Base-by-base conservation (phyloP, 495 filamentous ascomycete genomes). In the Xylaria flabelliformis region DNA sequence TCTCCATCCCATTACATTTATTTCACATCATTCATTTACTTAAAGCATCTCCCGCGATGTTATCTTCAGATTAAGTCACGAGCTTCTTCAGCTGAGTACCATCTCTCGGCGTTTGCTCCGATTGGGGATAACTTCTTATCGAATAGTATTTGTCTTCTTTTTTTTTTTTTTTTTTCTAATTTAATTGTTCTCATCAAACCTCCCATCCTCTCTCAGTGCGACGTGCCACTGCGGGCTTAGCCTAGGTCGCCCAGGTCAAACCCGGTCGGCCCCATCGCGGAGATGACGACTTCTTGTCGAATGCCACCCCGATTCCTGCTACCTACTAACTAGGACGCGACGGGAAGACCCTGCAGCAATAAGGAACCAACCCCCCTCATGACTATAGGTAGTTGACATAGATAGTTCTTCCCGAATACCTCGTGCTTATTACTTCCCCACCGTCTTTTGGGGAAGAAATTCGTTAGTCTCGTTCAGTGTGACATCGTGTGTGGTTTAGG, bases 251-350 rank as follows among this genome's bases (percentile, higher is more conserved):
- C 50, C 50, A 53, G 21, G 50, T 53, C 50, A 53, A 13, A 53
- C 50, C 50, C 24, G 50, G 50, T 53, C 41, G 53, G 66, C 24
- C 66, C 53, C 66, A 69, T 59, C 44, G 53, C 66, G 66, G 66
- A 69, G 48, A 69, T 69, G 66, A 69, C 24, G 24, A 69, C 6
- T 48, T 12, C 21, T 41, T 5, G 36, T 44, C 8, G 19, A 24
- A 42, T 41, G 36, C 7, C 59, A 39, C 59, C 59, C 59, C 59
- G 2, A 39, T 34, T n/a, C 12, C 13, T 34, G 12, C 26, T 56
- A 19, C n/a, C n/a, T n/a, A n/a, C n/a, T n/a, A n/a, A n/a, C 15
- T 48, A 48, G 44, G 17, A 17, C 44, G 44, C 17, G 44, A 48
- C 44, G 17, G 44, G 17, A 32, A 39, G 29, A 19, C 58, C 17